Percentiles rank a stretch among this genome's conserved stretches.
Conservation (phyloP, 805 yeast genomes). For the Ogataea sp. region DNA sequence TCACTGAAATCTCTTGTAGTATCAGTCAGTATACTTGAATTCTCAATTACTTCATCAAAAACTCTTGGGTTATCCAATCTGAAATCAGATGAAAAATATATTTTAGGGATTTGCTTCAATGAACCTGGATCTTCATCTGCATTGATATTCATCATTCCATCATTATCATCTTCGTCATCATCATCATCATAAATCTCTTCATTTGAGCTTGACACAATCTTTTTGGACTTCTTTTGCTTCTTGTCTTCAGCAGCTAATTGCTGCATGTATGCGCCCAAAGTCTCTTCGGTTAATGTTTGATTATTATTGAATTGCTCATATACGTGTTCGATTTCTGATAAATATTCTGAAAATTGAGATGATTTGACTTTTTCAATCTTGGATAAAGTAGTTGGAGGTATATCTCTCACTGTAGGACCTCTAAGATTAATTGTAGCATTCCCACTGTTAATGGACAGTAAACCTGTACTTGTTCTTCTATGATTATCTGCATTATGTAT, state of each 20-base stretch:
- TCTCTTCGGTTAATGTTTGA: constrained; percentile 34
- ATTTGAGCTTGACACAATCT: constrained; percentile 10
- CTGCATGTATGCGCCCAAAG: constrained; percentile 28
- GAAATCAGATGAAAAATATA: constrained; percentile 62
- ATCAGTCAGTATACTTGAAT: constrained; percentile 31
- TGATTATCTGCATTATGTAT: constrained; percentile 50
- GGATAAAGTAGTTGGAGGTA: constrained; percentile 69
- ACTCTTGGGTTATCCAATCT: constrained; percentile 82
- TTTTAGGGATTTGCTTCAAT: constrained; percentile 50
- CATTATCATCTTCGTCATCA: constrained; percentile 3
- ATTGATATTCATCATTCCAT: too few species aligned
- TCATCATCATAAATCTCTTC: constrained; percentile 5
- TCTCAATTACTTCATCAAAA: constrained; percentile 67
- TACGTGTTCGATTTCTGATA: constrained; percentile 33
- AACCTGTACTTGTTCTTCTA: constrained; percentile 20
- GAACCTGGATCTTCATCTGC: constrained; percentile 15
- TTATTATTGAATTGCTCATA: constrained; percentile 35
- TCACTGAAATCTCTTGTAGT: constrained; percentile 23
- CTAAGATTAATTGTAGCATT: constrained; percentile 39
- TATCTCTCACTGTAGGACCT: constrained; percentile 74
- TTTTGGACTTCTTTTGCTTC: constrained; percentile 1
- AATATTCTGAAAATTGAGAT: constrained; percentile 35
- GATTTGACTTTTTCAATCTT: constrained; percentile 39
- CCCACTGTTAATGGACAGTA: constrained; percentile 20
- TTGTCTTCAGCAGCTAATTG: constrained; percentile 17